phyloP scores from a whole-genome alignment of 306 rosid species.

The Luffa aegyptiaca region DNA sequence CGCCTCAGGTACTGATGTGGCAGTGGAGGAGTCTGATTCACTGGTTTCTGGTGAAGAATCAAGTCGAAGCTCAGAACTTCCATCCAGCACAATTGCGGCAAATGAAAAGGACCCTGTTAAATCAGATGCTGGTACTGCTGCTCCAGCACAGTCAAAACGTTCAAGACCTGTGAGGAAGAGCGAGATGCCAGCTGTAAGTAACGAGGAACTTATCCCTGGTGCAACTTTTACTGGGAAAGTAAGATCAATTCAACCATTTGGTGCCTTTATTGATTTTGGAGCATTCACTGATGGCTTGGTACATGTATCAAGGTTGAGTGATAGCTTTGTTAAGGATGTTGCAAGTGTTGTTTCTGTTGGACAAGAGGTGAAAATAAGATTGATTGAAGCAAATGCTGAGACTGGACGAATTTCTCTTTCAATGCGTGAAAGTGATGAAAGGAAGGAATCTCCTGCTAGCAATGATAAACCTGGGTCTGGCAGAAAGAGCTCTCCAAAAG shows the following conservation, averaged over 20 bases:
- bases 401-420: conserved; percentile 82
- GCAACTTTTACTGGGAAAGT: conserved; percentile 90
- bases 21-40: conserved; percentile 56
- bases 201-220: conserved; percentile 76
- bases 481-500: conserved; percentile 43
- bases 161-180: conserved; percentile 66
- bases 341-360: conserved; percentile 81
- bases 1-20: conserved; percentile 68
- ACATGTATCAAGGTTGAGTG: conserved; percentile 89
- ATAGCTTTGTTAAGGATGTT: conserved; percentile 74
- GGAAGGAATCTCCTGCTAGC: conserved; percentile 37
- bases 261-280: conserved; percentile 93
- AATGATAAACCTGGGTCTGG: conserved; percentile 47
- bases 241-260: conserved; percentile 88
- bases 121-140: conserved; percentile 23
- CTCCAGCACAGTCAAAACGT: conserved; percentile 30
- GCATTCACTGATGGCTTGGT: conserved; percentile 96
- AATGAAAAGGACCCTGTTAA: conserved; percentile 28
- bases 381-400: conserved; percentile 71
- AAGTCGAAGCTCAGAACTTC: conserved; percentile 25
- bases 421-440: conserved; percentile 65
- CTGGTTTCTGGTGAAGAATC: conserved; percentile 39
- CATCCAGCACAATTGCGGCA: conserved; percentile 29
- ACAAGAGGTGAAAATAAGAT: conserved; percentile 91
- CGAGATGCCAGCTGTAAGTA: conserved; percentile 77